Evolutionary conservation across 139 green algal genomes (phyloP).

Genomic region (Chlorella sorokiniana): DNA sequence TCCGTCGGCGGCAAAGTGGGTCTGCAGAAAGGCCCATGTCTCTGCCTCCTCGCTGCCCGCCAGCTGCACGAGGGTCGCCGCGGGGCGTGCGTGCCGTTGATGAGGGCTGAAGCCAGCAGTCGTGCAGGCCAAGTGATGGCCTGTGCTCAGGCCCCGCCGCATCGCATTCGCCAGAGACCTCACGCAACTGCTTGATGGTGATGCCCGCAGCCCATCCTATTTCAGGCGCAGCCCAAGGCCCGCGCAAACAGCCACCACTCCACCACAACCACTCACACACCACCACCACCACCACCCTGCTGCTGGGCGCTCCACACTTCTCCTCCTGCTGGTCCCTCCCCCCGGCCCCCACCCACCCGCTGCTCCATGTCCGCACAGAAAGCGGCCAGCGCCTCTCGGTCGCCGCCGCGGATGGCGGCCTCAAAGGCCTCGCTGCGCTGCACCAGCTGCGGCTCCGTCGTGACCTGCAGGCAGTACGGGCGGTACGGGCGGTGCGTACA

Average conservation of each 20-base stretch:
- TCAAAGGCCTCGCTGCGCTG: conserved; percentile 78
- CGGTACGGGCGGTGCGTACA: background rate
- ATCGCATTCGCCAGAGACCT: too few relatives aligned
- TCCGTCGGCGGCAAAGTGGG: conserved; percentile 92
- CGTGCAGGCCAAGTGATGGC: too few relatives aligned
- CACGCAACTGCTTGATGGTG: too few relatives aligned
- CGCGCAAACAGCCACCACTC: too few relatives aligned
- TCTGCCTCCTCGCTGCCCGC: conserved; percentile 76
- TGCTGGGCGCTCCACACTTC: background rate
- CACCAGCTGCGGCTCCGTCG: conserved; percentile 80
- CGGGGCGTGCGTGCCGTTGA: background rate
- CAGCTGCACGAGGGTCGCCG: background rate
- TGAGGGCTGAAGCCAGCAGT: too few relatives aligned
- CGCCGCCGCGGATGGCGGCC: conserved; percentile 65
- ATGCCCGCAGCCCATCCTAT: too few relatives aligned
- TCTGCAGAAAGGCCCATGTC: conserved; percentile 90
- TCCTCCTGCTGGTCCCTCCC: background rate
- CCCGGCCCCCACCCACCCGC: background rate
- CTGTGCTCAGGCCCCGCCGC: too few relatives aligned
- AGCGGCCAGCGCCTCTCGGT: conserved; percentile 65
- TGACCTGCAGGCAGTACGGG: conserved; percentile 59
- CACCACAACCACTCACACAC: too few relatives aligned
- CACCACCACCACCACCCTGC: too few relatives aligned
- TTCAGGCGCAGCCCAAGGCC: too few relatives aligned
- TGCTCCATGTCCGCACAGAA: conserved; percentile 75